Evolutionary conservation across 2,329 filamentous ascomycete genomes (phyloP).

Genomic region (Zelopaecilomyces penicillatus): DNA sequence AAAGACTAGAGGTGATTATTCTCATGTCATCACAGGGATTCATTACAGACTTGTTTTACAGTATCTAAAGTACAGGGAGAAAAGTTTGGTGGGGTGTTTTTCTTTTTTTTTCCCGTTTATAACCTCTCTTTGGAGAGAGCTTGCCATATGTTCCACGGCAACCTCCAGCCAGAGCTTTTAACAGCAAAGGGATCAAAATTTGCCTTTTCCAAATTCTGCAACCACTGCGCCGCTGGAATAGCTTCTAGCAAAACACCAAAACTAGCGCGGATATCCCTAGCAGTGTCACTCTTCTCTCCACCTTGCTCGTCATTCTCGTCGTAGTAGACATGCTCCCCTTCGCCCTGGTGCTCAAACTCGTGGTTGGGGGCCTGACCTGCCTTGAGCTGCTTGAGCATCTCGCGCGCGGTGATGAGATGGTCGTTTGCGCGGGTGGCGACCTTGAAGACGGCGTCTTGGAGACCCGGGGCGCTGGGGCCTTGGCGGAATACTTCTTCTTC

Average conservation of each 20-base stretch:
- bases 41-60: no score
- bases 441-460: constrained; percentile 83
- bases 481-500: constrained; percentile 86
- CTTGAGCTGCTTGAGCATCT: constrained; percentile 78
- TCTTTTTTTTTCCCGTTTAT: constrained; percentile 18
- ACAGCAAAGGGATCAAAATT: constrained; percentile 78
- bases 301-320: constrained; percentile 4
- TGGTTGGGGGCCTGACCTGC: constrained; percentile 70
- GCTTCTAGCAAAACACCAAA: constrained; percentile 79
- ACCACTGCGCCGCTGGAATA: constrained; percentile 67
- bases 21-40: no score
- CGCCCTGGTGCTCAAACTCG: constrained; percentile 78
- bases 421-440: constrained; percentile 93
- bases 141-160: constrained; percentile 68
- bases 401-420: constrained; percentile 84
- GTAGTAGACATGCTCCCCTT: constrained; percentile 58
- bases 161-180: constrained; percentile 60
- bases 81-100: no score
- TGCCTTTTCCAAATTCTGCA: constrained; percentile 65
- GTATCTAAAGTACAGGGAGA: no score
- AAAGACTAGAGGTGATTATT: no score
- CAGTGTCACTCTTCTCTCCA: constrained; percentile 25
- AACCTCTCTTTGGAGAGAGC: constrained; percentile 41
- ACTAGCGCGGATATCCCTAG: constrained; percentile 44
- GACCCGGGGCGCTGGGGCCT: constrained; percentile 67